Percentiles rank a stretch among this genome's conserved stretches.
Conservation (phyloP, 371 early-diverging fungal genomes). For the Chytridium lagenaria region DNA sequence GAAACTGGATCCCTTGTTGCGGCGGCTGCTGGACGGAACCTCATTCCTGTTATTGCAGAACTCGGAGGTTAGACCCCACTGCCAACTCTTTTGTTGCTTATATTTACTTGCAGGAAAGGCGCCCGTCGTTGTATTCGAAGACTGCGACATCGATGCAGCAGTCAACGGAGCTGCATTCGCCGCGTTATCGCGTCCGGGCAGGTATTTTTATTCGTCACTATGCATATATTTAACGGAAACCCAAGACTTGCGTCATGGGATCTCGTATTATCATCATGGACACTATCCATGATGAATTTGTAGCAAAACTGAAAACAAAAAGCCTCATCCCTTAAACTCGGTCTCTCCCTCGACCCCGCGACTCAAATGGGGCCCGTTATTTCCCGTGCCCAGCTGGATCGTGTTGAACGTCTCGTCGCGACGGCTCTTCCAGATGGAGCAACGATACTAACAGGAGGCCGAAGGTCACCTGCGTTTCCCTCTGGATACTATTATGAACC, state of each 20-base stretch:
- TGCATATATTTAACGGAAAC: constrained; percentile 25
- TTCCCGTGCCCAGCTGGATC: constrained; percentile 74
- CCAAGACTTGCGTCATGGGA: constrained; percentile 84
- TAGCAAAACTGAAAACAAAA: constrained; percentile 63
- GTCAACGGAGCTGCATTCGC: constrained; percentile 47
- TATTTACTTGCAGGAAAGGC: constrained; percentile 83
- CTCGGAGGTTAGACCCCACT: constrained; percentile 68
- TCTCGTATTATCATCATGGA: constrained; percentile 78
- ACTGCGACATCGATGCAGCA: constrained; percentile 81
- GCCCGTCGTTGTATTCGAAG: constrained; percentile 83
- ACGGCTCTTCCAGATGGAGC: constrained; percentile 64
- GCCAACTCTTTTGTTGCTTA: constrained; percentile 66
- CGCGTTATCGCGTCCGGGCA: constrained; percentile 12
- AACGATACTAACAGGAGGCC: constrained; percentile 54
- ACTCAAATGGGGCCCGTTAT: constrained; percentile 44
- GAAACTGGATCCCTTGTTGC: constrained; percentile 6
- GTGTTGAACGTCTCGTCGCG: constrained; percentile 66
- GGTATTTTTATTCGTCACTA: neutral
- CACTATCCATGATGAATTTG: constrained; percentile 71
- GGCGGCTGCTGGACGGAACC: constrained; percentile 5
- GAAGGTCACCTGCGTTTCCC: constrained; percentile 73
- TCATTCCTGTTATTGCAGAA: constrained; percentile 11
- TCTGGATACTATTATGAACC: constrained; percentile 82
- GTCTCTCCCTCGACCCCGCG: constrained; percentile 1
- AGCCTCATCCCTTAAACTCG: neutral